A percentile compares a stretch with the other conserved stretches of the same genome.
Evolutionary conservation across 2,329 filamentous ascomycete genomes (phyloP).

Genomic region (Ophiocordyceps camponoti-floridani): DNA sequence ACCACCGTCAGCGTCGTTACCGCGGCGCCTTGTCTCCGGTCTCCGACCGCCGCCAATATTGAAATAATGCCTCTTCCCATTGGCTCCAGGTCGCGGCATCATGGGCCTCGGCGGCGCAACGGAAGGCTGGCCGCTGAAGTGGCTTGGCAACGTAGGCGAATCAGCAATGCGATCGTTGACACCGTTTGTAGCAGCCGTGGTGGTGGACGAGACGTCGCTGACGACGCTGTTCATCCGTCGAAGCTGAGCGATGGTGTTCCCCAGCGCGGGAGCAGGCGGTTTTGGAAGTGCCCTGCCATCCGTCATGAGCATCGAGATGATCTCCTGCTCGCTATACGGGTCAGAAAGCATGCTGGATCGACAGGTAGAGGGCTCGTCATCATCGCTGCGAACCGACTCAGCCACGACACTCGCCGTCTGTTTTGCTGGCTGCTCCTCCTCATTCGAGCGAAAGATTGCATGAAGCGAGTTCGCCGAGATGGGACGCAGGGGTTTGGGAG

Average conservation of each 20-base stretch:
- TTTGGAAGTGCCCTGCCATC: slow-evolving; percentile 4
- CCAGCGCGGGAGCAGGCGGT: slow-evolving; percentile 9
- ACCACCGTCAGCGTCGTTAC: no score
- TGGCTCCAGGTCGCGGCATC: slow-evolving; percentile 10
- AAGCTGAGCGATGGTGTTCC: slow-evolving; percentile 30
- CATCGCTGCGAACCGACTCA: neutral
- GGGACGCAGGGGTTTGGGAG: slow-evolving; percentile 4
- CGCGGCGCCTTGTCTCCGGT: slow-evolving; percentile 5
- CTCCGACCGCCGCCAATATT: slow-evolving; percentile 16
- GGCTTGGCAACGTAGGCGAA: slow-evolving; percentile 20
- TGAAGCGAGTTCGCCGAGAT: slow-evolving; percentile 8
- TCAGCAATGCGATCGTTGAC: slow-evolving; percentile 6
- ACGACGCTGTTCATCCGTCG: slow-evolving; percentile 39
- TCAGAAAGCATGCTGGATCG: neutral
- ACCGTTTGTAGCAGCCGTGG: slow-evolving; percentile 7
- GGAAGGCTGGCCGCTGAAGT: slow-evolving; percentile 17
- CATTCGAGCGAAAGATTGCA: slow-evolving; percentile 8
- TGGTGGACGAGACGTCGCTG: slow-evolving; percentile 19
- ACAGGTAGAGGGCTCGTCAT: neutral
- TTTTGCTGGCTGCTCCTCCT: neutral
- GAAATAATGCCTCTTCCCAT: slow-evolving; percentile 27
- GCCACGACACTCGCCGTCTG: neutral
- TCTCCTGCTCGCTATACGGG: slow-evolving; percentile 14
- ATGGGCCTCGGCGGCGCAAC: slow-evolving; percentile 8
- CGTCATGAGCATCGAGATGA: slow-evolving; percentile 13